A percentile compares a stretch with the other conserved stretches of the same genome.
phyloP scores from a whole-genome alignment of 2,329 filamentous ascomycete genomes.

The Chlorencoelia australis region DNA sequence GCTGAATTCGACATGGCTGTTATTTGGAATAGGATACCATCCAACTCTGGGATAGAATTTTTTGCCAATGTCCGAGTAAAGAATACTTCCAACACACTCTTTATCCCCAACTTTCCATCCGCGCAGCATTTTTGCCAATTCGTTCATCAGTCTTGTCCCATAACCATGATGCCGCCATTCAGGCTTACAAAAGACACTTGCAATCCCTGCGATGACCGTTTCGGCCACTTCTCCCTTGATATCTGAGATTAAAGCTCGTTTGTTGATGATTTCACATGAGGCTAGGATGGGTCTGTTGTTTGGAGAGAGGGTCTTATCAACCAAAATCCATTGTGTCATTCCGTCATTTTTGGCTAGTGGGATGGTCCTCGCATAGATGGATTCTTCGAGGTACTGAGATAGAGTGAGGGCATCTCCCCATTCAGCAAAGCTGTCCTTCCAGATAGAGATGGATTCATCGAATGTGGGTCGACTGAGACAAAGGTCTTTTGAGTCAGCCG shows the following conservation, averaged over 20 bases:
- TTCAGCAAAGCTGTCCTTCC: constrained; percentile 39
- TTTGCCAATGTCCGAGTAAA: constrained; percentile 81
- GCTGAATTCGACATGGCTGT: constrained; percentile 55
- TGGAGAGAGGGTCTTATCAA: constrained; percentile 30
- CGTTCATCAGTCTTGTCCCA: constrained; percentile 60
- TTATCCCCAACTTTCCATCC: constrained; percentile 35
- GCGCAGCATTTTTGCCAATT: constrained; percentile 45
- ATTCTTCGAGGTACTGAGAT: constrained; percentile 46
- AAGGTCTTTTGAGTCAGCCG: constrained; percentile 25
- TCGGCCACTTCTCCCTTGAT: constrained; percentile 35
- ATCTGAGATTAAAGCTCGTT: constrained; percentile 39
- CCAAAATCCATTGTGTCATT: constrained; percentile 53
- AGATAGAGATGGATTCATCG: constrained; percentile 42
- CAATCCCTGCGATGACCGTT: constrained; percentile 59
- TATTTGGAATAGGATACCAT: constrained; percentile 62
- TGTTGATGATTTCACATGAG: constrained; percentile 54
- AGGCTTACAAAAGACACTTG: constrained; percentile 63
- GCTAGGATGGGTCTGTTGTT: constrained; percentile 43
- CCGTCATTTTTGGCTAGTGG: constrained; percentile 47
- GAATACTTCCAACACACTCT: constrained; percentile 45
- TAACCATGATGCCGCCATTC: constrained; percentile 61
- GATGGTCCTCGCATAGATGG: constrained; percentile 39
- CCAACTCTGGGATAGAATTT: constrained; percentile 65
- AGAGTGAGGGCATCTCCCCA: constrained; percentile 49
- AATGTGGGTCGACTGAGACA: constrained; percentile 44